These are phyloP conservation scores for Gaeumannomyces sp. DNA, from an alignment of 2,329 filamentous ascomycete species.

Conservation along the genomic window DNA sequence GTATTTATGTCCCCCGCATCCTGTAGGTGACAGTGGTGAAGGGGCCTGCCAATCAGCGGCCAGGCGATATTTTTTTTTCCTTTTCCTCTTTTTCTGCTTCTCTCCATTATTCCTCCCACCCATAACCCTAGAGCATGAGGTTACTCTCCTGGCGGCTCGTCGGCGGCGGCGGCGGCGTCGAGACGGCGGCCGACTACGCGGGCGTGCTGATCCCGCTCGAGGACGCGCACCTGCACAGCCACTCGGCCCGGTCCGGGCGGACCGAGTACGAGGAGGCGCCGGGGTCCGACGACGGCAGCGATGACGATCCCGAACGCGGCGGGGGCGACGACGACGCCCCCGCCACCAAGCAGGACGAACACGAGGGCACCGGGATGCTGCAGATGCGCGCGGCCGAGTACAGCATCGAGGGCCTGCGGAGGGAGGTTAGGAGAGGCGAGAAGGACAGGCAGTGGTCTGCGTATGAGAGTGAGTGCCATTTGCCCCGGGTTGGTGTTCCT, in stretches of 20 bases:
- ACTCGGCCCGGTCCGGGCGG: conserved; percentile 41
- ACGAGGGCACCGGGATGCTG: conserved; percentile 44
- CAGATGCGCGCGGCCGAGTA: conserved; percentile 50
- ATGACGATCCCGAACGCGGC: conserved; percentile 22
- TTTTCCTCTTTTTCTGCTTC: neutral
- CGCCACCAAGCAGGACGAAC: conserved; percentile 25
- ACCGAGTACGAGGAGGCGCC: conserved; percentile 35
- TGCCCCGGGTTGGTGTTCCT: neutral
- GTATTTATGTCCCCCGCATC: neutral
- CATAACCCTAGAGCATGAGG: conserved; percentile 4
- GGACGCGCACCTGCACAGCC: conserved; percentile 50
- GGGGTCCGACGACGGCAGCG: conserved; percentile 28
- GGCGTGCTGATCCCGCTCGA: conserved; percentile 48
- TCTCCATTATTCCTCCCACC: neutral
- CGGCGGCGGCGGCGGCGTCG: conserved; percentile 29
- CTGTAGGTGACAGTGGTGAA: neutral
- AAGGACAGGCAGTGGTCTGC: conserved; percentile 53
- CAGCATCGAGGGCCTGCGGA: conserved; percentile 63
- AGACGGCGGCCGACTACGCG: conserved; percentile 44
- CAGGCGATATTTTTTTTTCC: neutral
- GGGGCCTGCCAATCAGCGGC: neutral
- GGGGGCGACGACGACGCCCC: conserved; percentile 25
- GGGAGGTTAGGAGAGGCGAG: conserved; percentile 57
- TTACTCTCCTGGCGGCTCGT: conserved; percentile 10
- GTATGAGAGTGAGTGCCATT: conserved; percentile 64